Base-by-base conservation (phyloP, 495 filamentous ascomycete species). In the Podospora anserina region DNA sequence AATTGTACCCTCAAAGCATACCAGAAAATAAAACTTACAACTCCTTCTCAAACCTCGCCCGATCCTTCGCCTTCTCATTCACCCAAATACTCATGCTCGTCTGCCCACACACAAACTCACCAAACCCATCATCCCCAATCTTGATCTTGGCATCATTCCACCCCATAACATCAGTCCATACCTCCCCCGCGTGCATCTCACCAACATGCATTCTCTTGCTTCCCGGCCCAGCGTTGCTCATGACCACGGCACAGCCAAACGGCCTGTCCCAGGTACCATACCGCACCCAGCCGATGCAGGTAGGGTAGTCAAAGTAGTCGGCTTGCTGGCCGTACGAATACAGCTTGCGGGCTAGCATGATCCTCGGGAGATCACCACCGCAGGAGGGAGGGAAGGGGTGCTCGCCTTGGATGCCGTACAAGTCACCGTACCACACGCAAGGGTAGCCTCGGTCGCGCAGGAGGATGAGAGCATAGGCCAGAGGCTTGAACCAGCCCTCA, bases 381-480 rank as follows among this genome's bases (percentile, higher is more conserved):
- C 88, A 90, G 11, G 88, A 83, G 4, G 89, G 87, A 2, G 82
- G 82, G 63, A 84, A 84, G 3, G 85, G 78, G 26, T 82, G 75
- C 30, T 84, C 77, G 13, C 78, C 69, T 68, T 82, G 78, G 71
- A 89, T 87, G n/a, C 90, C 90, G 74, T 91, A 92, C 11, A 92
- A 70, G 70, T 93, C 90, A 34, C 90, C 90, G 73, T 89, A 92
- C 74, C 90, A 93, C 63, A 91, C 70, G 69, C 89, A 92, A 0
- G 90, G 90, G 66, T 88, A 89, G 44, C 90, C 90, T 15, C 82
- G 76, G 53, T 81, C 74, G 26, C 89, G 87, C 20, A 92, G 85
- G 18, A 92, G 86, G 66, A 91, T 92, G 49, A 89, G 78, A 7
- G 86, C 77, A 68, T 90, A 88, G 32, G 86, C 85, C 13, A 88